Evolutionary conservation across 768 basidiomycete genomes (phyloP).

Genomic region (Crucibulum laeve): DNA sequence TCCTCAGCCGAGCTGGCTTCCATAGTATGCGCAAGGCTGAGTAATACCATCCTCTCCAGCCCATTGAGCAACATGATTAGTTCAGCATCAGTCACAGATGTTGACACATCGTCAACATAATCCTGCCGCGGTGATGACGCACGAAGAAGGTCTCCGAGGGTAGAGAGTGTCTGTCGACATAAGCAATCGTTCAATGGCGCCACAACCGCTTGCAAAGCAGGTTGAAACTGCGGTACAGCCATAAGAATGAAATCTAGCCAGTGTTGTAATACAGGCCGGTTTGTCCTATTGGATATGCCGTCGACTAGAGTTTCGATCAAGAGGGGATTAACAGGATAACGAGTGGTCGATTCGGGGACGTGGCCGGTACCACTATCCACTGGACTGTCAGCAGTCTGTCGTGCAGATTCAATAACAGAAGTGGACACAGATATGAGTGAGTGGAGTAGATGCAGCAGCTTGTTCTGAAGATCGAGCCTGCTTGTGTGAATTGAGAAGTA

Average conservation of each 20-base stretch:
- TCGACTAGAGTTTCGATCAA: slow-evolving; percentile 77
- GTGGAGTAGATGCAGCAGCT: slow-evolving; percentile 87
- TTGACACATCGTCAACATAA: slow-evolving; percentile 36
- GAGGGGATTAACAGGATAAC: slow-evolving; percentile 61
- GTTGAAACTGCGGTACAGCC: slow-evolving; percentile 84
- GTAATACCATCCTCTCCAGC: slow-evolving; percentile 74
- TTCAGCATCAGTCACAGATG: slow-evolving; percentile 71
- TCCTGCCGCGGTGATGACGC: slow-evolving; percentile 32
- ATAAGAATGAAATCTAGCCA: slow-evolving; percentile 97
- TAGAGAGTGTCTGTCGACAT: slow-evolving; percentile 59
- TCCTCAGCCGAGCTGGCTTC: slow-evolving; percentile 52
- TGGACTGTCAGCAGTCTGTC: slow-evolving; percentile 20
- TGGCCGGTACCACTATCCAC: slow-evolving; percentile 30
- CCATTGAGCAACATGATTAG: slow-evolving; percentile 81
- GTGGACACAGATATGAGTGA: slow-evolving; percentile 71
- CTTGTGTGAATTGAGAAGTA: slow-evolving; percentile 66
- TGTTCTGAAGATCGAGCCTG: slow-evolving; percentile 86
- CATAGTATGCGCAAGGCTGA: slow-evolving; percentile 60
- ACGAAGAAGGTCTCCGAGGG: slow-evolving; percentile 50
- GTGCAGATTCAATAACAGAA: slow-evolving; percentile 24
- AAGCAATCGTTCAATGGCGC: slow-evolving; percentile 77
- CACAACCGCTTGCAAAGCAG: slow-evolving; percentile 60
- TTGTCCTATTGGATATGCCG: slow-evolving; percentile 64
- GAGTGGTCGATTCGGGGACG: slow-evolving; percentile 21
- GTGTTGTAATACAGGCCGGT: slow-evolving; percentile 83